Base-by-base conservation (phyloP, 257 asterid genomes). In the Fraxinus cuspidata region DNA sequence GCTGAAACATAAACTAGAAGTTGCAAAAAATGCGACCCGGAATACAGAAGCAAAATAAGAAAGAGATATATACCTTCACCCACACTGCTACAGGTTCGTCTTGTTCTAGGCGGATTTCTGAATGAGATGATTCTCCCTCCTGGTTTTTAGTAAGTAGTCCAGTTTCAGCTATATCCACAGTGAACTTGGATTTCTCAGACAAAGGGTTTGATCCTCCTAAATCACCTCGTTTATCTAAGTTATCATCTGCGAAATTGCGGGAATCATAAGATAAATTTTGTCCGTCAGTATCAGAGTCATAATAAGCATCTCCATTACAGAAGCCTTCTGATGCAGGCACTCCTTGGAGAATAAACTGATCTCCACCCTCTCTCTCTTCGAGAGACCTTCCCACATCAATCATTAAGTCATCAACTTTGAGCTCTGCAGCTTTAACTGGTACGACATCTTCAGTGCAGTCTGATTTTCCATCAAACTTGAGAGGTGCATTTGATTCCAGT, bases 21-120 rank as follows among this genome's bases (percentile, higher is more conserved):
- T 31, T 12, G 32, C 65, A 56, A 35, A 37, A 58, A 73, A 53
- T 71, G 38, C 74, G 69, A 67, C 49, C 58, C 35, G 34, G 40
- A 78, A 81, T 63, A 16, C 66, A 28, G 12, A 70, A 21, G 25
- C 75, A 51, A 47, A 47, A 78, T 35, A 70, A 74, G 64, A 38
- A 23, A 71, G 76, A 77, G 35, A 27, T 71, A 53, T 69, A 44
- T 85, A 96, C 99, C 98, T 96, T 96, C 63, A 93, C 98, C 99
- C 99, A 96, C 73, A 96, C 97, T 25, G 99, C 97, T 76, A 86
- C 84, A 68, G 97, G 85, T 72, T 90, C 94, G 78, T 87, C 98
- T 72, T 75, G 84, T 85, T 89, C 95, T n/a, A 90, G 80, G 77
- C 80, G 85, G 63, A 83, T 81, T 74, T 83, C 91, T 0, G 85